Conservation (phyloP, 768 basidiomycete species). For the Phanerochaete sordida region DNA sequence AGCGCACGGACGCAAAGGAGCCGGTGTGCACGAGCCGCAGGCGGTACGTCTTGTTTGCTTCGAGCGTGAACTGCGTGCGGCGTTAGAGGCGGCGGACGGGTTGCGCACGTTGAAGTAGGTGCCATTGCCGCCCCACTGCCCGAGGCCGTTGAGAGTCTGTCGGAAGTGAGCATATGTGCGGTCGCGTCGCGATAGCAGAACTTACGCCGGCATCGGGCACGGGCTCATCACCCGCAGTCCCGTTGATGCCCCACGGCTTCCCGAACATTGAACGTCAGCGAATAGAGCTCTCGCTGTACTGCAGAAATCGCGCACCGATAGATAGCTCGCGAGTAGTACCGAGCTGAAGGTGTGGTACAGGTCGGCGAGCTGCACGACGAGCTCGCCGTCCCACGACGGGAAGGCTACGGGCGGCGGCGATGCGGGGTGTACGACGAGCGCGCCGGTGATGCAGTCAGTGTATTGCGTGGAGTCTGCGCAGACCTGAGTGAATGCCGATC, state of each 20-base stretch:
- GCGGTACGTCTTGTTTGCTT: slow-evolving; percentile 39
- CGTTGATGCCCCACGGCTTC: slow-evolving; percentile 28
- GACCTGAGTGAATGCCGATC: neutral
- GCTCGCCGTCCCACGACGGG: slow-evolving; percentile 37
- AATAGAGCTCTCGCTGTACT: neutral
- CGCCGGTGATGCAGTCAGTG: slow-evolving; percentile 49
- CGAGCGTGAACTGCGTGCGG: slow-evolving; percentile 29
- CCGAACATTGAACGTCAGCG: neutral
- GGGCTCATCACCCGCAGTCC: slow-evolving; percentile 29
- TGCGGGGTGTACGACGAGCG: slow-evolving; percentile 43
- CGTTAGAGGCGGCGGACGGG: neutral
- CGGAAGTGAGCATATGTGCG: neutral
- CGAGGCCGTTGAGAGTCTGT: slow-evolving; percentile 31
- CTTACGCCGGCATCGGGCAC: slow-evolving; percentile 30
- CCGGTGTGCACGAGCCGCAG: slow-evolving; percentile 47
- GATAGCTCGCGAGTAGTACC: slow-evolving; percentile 24
- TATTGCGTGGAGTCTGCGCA: slow-evolving; percentile 29
- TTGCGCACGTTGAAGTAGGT: slow-evolving; percentile 24
- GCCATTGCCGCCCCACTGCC: slow-evolving; percentile 31
- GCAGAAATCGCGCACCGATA: slow-evolving; percentile 11
- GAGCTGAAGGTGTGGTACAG: slow-evolving; percentile 29
- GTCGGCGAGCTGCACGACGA: slow-evolving; percentile 36
- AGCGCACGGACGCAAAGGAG: slow-evolving; percentile 41
- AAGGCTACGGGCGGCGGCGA: slow-evolving; percentile 28
- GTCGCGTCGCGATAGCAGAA: neutral